phyloP scores from a whole-genome alignment of 1,284 basidiomycete genomes.

The Leccinum pachyderme region DNA sequence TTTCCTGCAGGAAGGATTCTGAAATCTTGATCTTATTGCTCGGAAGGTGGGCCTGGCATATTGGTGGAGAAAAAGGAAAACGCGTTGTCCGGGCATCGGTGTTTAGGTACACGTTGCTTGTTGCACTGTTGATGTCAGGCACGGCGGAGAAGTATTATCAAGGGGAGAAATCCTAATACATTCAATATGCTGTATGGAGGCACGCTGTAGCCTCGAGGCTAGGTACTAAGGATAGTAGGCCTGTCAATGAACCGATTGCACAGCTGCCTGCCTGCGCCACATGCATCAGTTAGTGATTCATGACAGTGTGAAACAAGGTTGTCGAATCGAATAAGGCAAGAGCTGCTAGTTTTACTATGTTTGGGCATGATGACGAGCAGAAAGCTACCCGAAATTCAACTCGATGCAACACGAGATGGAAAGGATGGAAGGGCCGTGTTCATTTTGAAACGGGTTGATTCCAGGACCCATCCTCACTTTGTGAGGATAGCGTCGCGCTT shows the following conservation, averaged over 20 bases:
- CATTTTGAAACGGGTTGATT: slow-evolving; percentile 12
- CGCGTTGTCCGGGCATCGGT: not conserved
- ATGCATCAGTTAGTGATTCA: too few species aligned
- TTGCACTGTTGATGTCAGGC: not conserved
- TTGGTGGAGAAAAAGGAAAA: not conserved
- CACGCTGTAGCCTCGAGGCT: not conserved
- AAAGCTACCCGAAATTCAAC: too few species aligned
- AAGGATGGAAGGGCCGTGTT: too few species aligned
- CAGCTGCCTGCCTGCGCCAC: too few species aligned
- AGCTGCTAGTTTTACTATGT: not conserved
- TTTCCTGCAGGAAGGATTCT: slow-evolving; percentile 6
- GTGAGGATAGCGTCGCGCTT: slow-evolving; percentile 7
- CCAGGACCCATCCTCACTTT: not conserved
- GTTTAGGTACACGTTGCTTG: not conserved
- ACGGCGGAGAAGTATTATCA: too few species aligned
- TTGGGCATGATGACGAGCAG: too few species aligned
- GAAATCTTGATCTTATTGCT: slow-evolving; percentile 10
- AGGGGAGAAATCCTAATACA: too few species aligned
- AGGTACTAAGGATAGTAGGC: too few species aligned
- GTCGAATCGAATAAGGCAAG: not conserved
- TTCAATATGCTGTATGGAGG: not conserved
- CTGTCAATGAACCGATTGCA: not conserved
- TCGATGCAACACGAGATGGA: slow-evolving; percentile 7
- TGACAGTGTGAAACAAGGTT: too few species aligned
- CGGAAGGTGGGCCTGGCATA: slow-evolving; percentile 4